Evolutionary conservation across 108 stramenopile species (phyloP), one percentile per base, ranked within the genome.

Genomic region (Bacterosira constricta): DNA sequence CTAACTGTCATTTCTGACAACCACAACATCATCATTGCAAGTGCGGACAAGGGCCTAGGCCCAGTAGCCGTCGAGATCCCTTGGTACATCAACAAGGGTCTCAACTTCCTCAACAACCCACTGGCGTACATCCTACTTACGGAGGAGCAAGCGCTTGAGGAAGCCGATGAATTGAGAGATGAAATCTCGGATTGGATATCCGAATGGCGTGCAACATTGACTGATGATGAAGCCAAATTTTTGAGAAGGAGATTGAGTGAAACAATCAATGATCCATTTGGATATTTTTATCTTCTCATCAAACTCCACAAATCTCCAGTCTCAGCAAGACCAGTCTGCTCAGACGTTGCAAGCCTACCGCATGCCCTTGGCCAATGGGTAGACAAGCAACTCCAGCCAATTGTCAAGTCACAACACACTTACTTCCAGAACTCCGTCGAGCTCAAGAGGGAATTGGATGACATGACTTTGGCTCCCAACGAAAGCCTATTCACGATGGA

Each of bases 361-460:
- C 60, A 70, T 37, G 39, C 34, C 60, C 58, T 70, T 20, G 69
- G 69, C 5, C 49, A 61, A 49, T 70, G 69, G 69, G 57, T 70
- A 13, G 37, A 44, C 34, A 4, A 35, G 2, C 8, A 9, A 4
- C 69, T 70, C 5, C 52, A 55, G 35, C 58, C 58, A 8, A 6
- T 70, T 11, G 39, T 36, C n/a, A 0, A 36, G 23, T 18, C 0
- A 0, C 57, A 60, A 51, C 17, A 42, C 0, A 42, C 56, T 9
- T 59, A 60, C 20, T 70, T 70, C 41, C 39, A 70, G 35, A 37
- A 62, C 41, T 45, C 57, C 2, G 41, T 59, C 41, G 44, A 41
- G 26, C 60, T 70, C 18, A 59, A 60, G 10, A 26, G 21, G 8
- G 21, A 34, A 34, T 23, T 59, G 0, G 4, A 34, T 3, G 23